These are phyloP conservation scores for Chaetomium fimeti DNA, from an alignment of 495 filamentous ascomycete genomes.

Conservation along the genomic window DNA sequence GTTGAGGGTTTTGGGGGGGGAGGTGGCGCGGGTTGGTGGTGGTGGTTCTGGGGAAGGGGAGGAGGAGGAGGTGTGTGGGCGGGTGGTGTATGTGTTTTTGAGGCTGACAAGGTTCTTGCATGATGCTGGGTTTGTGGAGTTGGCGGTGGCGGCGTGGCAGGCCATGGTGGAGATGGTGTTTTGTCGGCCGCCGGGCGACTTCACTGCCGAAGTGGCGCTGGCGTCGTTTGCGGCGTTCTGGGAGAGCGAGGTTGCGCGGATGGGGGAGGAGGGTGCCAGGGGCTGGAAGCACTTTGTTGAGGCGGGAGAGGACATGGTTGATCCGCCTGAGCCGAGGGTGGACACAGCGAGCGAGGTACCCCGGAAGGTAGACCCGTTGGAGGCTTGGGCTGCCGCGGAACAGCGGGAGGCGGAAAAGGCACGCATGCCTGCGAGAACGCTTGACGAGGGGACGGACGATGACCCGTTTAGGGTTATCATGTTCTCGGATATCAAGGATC, in stretches of 20 bases:
- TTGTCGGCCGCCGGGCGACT: slow-evolving; percentile 46
- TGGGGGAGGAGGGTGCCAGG: slow-evolving; percentile 69
- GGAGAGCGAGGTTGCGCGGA: slow-evolving; percentile 78
- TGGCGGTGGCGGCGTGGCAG: slow-evolving; percentile 80
- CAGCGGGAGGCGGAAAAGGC: slow-evolving; percentile 46
- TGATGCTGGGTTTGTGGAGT: slow-evolving; percentile 79
- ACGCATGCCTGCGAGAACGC: slow-evolving; percentile 64
- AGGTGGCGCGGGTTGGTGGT: slow-evolving; percentile 23
- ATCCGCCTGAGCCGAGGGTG: slow-evolving; percentile 39
- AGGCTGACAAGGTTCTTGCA: slow-evolving; percentile 68
- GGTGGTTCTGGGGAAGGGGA: slow-evolving; percentile 17
- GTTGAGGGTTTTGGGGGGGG: slow-evolving; percentile 50
- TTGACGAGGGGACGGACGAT: slow-evolving; percentile 61
- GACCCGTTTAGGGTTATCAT: slow-evolving; percentile 79
- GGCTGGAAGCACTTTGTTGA: slow-evolving; percentile 65
- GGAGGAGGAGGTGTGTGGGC: slow-evolving; percentile 36
- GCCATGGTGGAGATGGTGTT: slow-evolving; percentile 72
- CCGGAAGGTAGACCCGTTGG: slow-evolving; percentile 40
- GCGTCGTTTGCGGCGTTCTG: slow-evolving; percentile 68
- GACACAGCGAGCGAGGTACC: slow-evolving; percentile 22
- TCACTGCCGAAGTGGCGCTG: slow-evolving; percentile 33
- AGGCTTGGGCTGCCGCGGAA: slow-evolving; percentile 64
- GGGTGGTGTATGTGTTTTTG: slow-evolving; percentile 71
- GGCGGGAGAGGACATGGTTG: slow-evolving; percentile 32
- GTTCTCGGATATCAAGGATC: slow-evolving; percentile 68